Conservation (phyloP, 345 rosid species). For the Garcia nutans region DNA sequence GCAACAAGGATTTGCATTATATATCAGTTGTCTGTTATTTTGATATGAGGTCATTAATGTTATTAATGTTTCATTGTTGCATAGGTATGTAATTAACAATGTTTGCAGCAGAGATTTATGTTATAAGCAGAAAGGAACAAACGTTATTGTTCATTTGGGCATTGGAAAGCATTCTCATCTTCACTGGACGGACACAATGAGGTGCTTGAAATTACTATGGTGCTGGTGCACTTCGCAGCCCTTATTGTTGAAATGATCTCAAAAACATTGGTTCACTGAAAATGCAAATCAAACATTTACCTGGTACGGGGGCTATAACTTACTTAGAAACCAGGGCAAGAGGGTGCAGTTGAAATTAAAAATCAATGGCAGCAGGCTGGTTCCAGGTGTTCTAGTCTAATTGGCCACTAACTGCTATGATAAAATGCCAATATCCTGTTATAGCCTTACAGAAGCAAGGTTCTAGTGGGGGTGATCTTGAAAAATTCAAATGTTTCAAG, state of each 20-base stretch:
- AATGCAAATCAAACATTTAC: background rate
- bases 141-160: slow-evolving; percentile 55
- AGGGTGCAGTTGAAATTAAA: background rate
- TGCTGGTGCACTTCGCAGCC: background rate
- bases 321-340: background rate
- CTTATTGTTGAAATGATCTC: background rate
- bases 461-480: background rate
- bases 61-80: slow-evolving; percentile 3
- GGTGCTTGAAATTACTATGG: slow-evolving; percentile 43
- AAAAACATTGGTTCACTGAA: background rate
- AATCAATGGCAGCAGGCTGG: background rate
- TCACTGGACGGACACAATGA: slow-evolving; percentile 75
- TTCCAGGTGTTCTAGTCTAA: background rate
- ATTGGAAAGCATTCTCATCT: slow-evolving; percentile 78
- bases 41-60: background rate
- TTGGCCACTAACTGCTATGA: background rate
- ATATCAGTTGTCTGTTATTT: background rate
- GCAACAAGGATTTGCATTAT: background rate
- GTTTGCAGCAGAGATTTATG: slow-evolving; percentile 78
- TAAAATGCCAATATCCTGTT: background rate
- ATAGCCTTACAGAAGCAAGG: slow-evolving; percentile 1
- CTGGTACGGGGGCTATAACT: background rate
- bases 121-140: slow-evolving; percentile 88
- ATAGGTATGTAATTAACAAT: slow-evolving; percentile 84
- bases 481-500: background rate